Percentiles rank a stretch among this genome's conserved stretches.
phyloP scores from a whole-genome alignment of 306 rosid genomes.

The Cercis canadensis region DNA sequence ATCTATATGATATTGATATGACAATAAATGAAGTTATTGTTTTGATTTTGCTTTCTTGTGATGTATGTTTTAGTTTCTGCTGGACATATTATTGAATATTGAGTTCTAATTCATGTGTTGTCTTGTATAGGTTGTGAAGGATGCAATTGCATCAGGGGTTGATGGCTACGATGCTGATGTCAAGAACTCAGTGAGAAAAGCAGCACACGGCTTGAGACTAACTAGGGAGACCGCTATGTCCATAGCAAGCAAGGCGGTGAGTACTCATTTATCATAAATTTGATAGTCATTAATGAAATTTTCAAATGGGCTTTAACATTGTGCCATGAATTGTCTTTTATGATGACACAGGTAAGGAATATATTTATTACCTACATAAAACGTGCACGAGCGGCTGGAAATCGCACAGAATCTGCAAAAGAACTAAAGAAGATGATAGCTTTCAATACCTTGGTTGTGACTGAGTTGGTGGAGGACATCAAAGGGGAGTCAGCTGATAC shows the following conservation, averaged over 20 bases:
- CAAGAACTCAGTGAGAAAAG: slow-evolving; percentile 80
- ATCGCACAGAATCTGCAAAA: slow-evolving; percentile 81
- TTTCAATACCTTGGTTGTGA: slow-evolving; percentile 92
- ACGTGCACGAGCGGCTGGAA: slow-evolving; percentile 83
- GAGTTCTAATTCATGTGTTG: slow-evolving; percentile 3
- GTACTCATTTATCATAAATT: slow-evolving; percentile 47
- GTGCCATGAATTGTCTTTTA: slow-evolving; percentile 28
- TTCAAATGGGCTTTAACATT: slow-evolving; percentile 19
- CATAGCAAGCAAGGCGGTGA: slow-evolving; percentile 94
- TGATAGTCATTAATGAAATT: slow-evolving; percentile 10
- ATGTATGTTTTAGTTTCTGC: slow-evolving; percentile 36
- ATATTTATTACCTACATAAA: slow-evolving; percentile 76
- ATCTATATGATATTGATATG: too few relatives aligned
- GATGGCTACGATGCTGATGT: slow-evolving; percentile 88
- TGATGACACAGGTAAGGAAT: slow-evolving; percentile 67
- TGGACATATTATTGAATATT: not conserved
- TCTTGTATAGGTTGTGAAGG: slow-evolving; percentile 72
- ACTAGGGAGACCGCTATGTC: slow-evolving; percentile 90
- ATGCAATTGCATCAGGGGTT: slow-evolving; percentile 91
- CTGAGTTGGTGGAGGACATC: slow-evolving; percentile 84
- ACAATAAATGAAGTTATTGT: slow-evolving; percentile 9
- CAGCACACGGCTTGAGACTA: slow-evolving; percentile 94
- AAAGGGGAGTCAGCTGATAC: slow-evolving; percentile 84
- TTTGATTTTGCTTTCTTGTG: not conserved
- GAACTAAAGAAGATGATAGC: slow-evolving; percentile 93